These are phyloP conservation scores for Tulasnella sp. DNA, from an alignment of 768 basidiomycete species.

Conservation along the genomic window DNA sequence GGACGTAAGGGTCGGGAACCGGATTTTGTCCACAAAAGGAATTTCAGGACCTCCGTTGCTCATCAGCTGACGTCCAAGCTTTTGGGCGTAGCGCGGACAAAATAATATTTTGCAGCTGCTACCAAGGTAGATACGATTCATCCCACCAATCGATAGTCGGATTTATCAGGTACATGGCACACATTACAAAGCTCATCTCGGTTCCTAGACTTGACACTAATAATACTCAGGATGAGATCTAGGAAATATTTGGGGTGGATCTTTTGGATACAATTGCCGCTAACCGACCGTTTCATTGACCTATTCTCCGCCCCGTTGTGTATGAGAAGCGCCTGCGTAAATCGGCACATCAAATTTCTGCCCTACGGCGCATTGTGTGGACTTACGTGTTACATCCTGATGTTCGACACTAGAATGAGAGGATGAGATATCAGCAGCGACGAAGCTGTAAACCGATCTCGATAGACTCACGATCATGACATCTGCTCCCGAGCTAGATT, in stretches of 20 bases:
- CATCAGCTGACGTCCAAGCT: not conserved
- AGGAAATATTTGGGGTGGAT: not conserved
- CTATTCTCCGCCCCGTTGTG: not conserved
- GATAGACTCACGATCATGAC: conserved; percentile 17
- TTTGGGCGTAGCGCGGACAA: not conserved
- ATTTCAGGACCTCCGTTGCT: not conserved
- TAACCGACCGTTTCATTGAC: not conserved
- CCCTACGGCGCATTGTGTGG: not conserved
- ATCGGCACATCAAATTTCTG: not conserved
- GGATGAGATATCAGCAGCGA: not conserved
- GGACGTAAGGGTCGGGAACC: not conserved
- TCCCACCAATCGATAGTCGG: not conserved
- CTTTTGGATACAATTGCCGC: not conserved
- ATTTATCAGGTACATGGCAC: not conserved
- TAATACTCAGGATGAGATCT: not conserved
- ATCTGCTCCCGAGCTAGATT: conserved; percentile 6
- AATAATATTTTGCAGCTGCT: too few species aligned
- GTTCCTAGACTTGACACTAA: too few species aligned
- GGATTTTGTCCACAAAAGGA: not conserved
- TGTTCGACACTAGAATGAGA: not conserved
- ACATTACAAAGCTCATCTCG: not conserved
- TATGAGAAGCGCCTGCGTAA: not conserved
- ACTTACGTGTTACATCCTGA: conserved; percentile 20
- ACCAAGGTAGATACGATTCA: not conserved
- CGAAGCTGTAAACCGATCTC: not conserved